Evolutionary conservation across 306 rosid genomes (phyloP), one percentile per base, ranked within the genome.

Genomic region (Prunus campanulata): DNA sequence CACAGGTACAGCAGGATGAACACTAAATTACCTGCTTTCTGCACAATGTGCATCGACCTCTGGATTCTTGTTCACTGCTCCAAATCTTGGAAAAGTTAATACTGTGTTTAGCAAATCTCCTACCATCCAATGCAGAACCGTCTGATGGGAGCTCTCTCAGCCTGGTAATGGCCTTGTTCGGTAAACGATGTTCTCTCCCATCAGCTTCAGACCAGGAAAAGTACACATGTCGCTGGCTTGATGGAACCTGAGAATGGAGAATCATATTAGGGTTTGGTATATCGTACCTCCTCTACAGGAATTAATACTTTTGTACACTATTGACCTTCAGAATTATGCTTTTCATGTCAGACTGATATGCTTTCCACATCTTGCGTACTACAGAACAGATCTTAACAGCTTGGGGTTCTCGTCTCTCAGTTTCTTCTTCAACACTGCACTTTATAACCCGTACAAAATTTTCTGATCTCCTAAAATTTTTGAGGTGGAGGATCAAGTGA

Each of bases 1-100:
- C 70, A 70, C 48, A 67, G 77, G 70, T 35, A 72, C 72, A 72
- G 74, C 22, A 72, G 47, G 1, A 12, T 2, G 68, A 24, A 73
- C 29, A 44, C 70, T 30, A 66, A 71, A 66, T 74, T 62, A 95
- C 99, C 97, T 90, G 92, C 71, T 89, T 95, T 87, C 78, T 89
- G 87, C 96, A 92, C 70, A 95, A 83, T 7, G 91, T 80, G 86
- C 96, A 84, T 56, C 89, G 90, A 16, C 88, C 79, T 79, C 81
- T 89, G 83, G 83, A 83, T 82, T 90, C 97, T 61, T 68, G 87
- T 82, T 95, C 97, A 54, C 99, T 95, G 91, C 96, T 91, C 97
- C 99, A 95, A 78, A 95, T 84, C 89, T 92, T 92, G 1, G 89
- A 77, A 86, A 95, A 95, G 76, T 82, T 92, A 62, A 92, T 86